Percentiles rank a stretch among this genome's conserved stretches.
Evolutionary conservation across 2,329 filamentous ascomycete genomes (phyloP).

Genomic region (Leptographium wingfieldii): DNA sequence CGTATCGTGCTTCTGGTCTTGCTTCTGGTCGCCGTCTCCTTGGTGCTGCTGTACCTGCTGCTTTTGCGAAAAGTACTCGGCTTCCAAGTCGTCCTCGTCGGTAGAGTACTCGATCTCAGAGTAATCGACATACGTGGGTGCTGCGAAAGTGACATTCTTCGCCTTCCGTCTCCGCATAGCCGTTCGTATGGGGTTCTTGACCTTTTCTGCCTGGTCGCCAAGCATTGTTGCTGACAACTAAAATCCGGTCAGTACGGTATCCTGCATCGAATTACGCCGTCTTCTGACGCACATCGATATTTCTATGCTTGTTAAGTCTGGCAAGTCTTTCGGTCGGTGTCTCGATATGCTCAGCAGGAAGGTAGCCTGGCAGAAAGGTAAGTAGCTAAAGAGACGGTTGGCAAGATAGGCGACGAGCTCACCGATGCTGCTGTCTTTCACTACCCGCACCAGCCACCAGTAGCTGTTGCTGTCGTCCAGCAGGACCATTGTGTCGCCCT

Average conservation of each 20-base stretch:
- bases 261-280: neutral
- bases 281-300: conserved; percentile 66
- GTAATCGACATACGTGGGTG: conserved; percentile 79
- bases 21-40: conserved; percentile 14
- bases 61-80: conserved; percentile 20
- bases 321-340: conserved; percentile 91
- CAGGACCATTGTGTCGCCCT: conserved; percentile 97
- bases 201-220: conserved; percentile 57
- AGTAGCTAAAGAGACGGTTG: neutral
- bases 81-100: conserved; percentile 52
- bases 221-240: conserved; percentile 52
- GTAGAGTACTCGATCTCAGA: conserved; percentile 77
- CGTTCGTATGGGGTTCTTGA: conserved; percentile 71
- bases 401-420: conserved; percentile 13
- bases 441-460: conserved; percentile 96
- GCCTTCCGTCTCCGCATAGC: conserved; percentile 70
- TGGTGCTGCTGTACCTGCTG: conserved; percentile 15
- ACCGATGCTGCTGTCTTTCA: conserved; percentile 94
- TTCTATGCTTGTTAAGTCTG: conserved; percentile 91
- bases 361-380: conserved; percentile 53
- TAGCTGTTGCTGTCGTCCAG: conserved; percentile 98
- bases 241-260: conserved; percentile 5
- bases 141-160: conserved; percentile 77
- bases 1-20: conserved; percentile 15
- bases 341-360: conserved; percentile 96